Percentiles rank a stretch among this genome's conserved stretches.
These are phyloP conservation scores for Hepatocystis sp. DNA, from an alignment of 169 alveolate species.

Conservation along the genomic window DNA sequence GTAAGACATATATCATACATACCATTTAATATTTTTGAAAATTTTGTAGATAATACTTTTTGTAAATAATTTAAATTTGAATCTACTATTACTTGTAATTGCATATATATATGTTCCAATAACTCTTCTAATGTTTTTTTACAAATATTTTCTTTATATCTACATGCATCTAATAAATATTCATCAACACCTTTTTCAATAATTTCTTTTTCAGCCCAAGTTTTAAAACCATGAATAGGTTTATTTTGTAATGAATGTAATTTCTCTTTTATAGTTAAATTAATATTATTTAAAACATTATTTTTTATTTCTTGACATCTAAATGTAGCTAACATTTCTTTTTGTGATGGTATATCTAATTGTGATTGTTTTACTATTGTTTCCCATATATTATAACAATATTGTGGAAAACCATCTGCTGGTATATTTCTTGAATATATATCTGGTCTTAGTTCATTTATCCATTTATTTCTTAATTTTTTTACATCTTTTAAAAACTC, in stretches of 20 bases:
- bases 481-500: conserved; percentile 82
- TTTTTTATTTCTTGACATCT: conserved; percentile 89
- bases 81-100: conserved; percentile 81
- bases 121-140: conserved; percentile 76
- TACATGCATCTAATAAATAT: conserved; percentile 80
- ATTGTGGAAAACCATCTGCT: conserved; percentile 90
- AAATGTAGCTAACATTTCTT: conserved; percentile 90
- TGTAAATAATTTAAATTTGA: conserved; percentile 72
- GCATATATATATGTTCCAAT: conserved; percentile 39
- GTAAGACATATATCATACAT: conserved; percentile 70
- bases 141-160: conserved; percentile 80
- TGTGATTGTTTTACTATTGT: conserved; percentile 89
- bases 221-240: conserved; percentile 70
- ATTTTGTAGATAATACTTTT: conserved; percentile 69
- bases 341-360: conserved; percentile 89
- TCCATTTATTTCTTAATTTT: conserved; percentile 80
- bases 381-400: conserved; percentile 82
- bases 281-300: conserved; percentile 74
- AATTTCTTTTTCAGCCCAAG: conserved; percentile 76
- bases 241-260: conserved; percentile 28
- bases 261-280: conserved; percentile 48
- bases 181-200: conserved; percentile 72
- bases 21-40: conserved; percentile 75
- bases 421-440: conserved; percentile 89
- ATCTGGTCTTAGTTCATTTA: conserved; percentile 78